Evolutionary conservation across 1,139 yeast species (phyloP), one percentile per base, ranked within the genome.

Genomic region (Hemisphaericaspora subhashii): DNA sequence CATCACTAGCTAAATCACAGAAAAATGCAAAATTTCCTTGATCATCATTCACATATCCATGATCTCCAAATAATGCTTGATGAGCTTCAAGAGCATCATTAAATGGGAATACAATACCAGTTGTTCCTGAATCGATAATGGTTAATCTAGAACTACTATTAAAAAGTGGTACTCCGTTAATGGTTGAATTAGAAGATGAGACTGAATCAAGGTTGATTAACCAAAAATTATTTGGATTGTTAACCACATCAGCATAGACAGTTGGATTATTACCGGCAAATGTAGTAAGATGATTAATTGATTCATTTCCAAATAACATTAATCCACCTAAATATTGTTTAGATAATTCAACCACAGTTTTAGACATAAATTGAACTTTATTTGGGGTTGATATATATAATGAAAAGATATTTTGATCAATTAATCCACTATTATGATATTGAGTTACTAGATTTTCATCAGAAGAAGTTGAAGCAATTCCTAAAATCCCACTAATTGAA

Each of bases 121-220:
- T 81, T 2, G 87, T 81, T 13, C 87, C 88, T 10, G 86, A 78
- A 52, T 82, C 89, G 20, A 82, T 64, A 31, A 81, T 67, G 4
- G 79, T 82, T 3, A 62, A 53, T 55, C 81, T 64, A 10, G 50
- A 32, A 33, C 57, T 54, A 13, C 11, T 8, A 20, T 5, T 6
- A 20, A 8, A 20, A 20, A 8, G 4, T 46, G n/a, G 69, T 60
- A 29, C 24, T 47, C 6, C 12, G 43, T n/a, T n/a, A 44, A 40
- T 8, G 20, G 53, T 49, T 4, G 60, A 62, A 40, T 66, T 63
- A 10, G 40, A 22, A 3, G 70, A 54, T 30, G 48, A 57, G 11
- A 77, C 64, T 8, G 55, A 51, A 13, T 67, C 66, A 22, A 81
- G 56, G 15, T 60, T 58, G 12, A 81, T 60, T 39, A 78, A 64